These are phyloP conservation scores for Periconia sp. DNA, from an alignment of 2,329 filamentous ascomycete genomes.

Conservation along the genomic window DNA sequence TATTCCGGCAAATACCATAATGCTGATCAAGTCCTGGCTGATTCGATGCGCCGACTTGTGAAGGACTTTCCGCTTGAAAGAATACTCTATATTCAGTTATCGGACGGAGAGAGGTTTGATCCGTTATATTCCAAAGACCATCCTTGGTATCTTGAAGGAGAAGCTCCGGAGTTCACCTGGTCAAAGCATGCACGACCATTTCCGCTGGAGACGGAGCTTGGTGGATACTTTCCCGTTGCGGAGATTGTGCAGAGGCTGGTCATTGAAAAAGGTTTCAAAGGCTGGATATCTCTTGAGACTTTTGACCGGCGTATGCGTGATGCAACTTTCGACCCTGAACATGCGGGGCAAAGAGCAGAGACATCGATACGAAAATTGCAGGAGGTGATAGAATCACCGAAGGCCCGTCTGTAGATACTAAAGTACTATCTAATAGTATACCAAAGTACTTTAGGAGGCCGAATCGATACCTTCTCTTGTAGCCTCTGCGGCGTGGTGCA, in stretches of 20 bases:
- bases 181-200: constrained; percentile 17
- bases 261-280: constrained; percentile 9
- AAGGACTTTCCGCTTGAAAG: constrained; percentile 6
- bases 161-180: constrained; percentile 15
- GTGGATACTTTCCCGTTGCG: constrained; percentile 14
- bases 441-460: no score
- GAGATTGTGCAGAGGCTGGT: constrained; percentile 12
- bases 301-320: constrained; percentile 17
- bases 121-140: constrained; percentile 9
- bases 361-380: constrained; percentile 1
- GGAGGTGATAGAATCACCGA: background rate
- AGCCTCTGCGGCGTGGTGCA: no score
- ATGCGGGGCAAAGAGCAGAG: constrained; percentile 9
- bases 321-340: constrained; percentile 1
- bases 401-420: no score
- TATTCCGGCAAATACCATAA: constrained; percentile 11
- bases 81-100: constrained; percentile 14
- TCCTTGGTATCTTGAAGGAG: constrained; percentile 11
- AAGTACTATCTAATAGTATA: no score
- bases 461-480: no score
- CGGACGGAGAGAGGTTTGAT: constrained; percentile 13
- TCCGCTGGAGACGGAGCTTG: constrained; percentile 11
- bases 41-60: constrained; percentile 4
- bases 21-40: constrained; percentile 7
- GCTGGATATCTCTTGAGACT: constrained; percentile 19